phyloP scores from a whole-genome alignment of 352 stramenopile species.

The Globisporangium middletonii region DNA sequence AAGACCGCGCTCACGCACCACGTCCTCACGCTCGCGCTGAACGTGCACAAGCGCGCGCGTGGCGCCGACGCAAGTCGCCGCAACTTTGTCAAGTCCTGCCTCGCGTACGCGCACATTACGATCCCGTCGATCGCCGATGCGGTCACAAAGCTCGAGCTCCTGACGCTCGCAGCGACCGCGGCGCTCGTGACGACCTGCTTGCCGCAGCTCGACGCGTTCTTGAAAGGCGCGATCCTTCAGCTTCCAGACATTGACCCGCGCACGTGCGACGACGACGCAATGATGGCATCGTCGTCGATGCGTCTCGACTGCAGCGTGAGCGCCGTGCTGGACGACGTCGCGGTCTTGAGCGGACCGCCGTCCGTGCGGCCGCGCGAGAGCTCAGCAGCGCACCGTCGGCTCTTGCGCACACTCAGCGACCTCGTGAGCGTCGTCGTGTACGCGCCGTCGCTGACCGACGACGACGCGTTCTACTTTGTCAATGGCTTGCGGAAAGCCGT shows the following conservation, averaged over 20 bases:
- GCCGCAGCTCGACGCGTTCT: slow-evolving; percentile 81
- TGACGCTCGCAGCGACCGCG: slow-evolving; percentile 59
- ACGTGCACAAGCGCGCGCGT: slow-evolving; percentile 32
- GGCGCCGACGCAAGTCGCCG: slow-evolving; percentile 24
- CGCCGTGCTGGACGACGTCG: no score
- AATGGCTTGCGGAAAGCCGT: slow-evolving; percentile 66
- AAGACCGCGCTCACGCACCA: slow-evolving; percentile 50
- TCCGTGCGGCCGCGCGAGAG: neutral
- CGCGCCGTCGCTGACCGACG: slow-evolving; percentile 63
- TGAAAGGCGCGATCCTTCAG: slow-evolving; percentile 74
- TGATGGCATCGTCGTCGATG: neutral
- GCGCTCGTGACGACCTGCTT: slow-evolving; percentile 68
- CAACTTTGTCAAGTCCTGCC: slow-evolving; percentile 83
- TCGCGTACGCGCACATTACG: slow-evolving; percentile 89
- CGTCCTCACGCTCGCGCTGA: slow-evolving; percentile 58
- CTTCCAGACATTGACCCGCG: slow-evolving; percentile 58
- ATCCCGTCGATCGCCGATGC: slow-evolving; percentile 70
- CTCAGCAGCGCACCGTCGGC: neutral
- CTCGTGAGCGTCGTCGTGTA: slow-evolving; percentile 72
- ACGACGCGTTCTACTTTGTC: slow-evolving; percentile 87
- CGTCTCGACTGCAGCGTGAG: neutral
- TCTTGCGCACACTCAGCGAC: slow-evolving; percentile 29
- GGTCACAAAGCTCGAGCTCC: slow-evolving; percentile 53
- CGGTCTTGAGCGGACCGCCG: no score
- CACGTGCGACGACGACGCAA: slow-evolving; percentile 8